Conservation (phyloP, 176 grass and related monocot genomes). For the Paspalum vaginatum region DNA sequence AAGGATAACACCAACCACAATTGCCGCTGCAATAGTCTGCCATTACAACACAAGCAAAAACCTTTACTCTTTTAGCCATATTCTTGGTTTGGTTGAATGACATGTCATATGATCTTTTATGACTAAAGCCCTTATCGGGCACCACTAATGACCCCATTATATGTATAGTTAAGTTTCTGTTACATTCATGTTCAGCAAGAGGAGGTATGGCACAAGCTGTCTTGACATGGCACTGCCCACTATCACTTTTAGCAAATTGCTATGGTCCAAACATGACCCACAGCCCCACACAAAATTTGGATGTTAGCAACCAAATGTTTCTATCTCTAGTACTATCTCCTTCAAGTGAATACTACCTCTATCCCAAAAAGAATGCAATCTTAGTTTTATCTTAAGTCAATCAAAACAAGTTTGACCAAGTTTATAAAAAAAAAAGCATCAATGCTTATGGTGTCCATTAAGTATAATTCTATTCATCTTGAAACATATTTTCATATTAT, state of each 20-base stretch:
- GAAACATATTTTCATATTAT: too few species aligned
- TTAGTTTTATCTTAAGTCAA: too few species aligned
- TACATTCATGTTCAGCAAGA: neutral
- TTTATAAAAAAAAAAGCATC: too few species aligned
- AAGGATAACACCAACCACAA: constrained; percentile 84
- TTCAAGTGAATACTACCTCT: too few species aligned
- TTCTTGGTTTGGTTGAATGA: constrained; percentile 28
- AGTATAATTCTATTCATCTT: too few species aligned
- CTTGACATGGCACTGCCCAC: constrained; percentile 21
- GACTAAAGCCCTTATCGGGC: neutral
- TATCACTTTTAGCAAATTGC: constrained; percentile 23
- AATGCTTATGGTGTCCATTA: too few species aligned
- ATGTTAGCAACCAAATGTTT: constrained; percentile 22
- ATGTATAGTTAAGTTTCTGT: neutral
- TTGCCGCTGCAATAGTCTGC: constrained; percentile 89
- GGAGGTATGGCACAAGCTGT: neutral
- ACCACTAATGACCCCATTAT: neutral
- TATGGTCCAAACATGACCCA: neutral
- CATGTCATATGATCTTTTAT: constrained; percentile 7
- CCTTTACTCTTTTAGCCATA: constrained; percentile 38
- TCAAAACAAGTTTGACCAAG: too few species aligned
- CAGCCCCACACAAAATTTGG: too few species aligned
- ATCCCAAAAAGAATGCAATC: too few species aligned
- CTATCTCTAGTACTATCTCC: constrained; percentile 1
- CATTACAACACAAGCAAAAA: constrained; percentile 51